phyloP scores from a whole-genome alignment of 2,329 filamentous ascomycete species.

The Botrytis medusae region DNA sequence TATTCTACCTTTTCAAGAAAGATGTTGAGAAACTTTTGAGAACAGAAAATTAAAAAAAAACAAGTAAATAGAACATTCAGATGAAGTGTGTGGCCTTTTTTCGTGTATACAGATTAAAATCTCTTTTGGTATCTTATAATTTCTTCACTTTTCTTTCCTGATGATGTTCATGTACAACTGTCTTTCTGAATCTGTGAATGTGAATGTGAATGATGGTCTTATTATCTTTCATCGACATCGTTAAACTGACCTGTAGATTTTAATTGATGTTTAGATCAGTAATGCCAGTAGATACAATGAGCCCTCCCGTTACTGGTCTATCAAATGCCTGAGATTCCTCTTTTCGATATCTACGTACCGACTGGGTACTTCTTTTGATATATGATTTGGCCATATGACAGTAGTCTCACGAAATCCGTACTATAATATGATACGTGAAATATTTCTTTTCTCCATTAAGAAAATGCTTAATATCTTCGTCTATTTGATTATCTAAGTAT shows the following conservation, averaged over 20 bases:
- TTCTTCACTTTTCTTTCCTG: background rate
- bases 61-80: conserved; percentile 5
- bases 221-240: background rate
- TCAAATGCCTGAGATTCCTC: background rate
- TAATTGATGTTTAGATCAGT: background rate
- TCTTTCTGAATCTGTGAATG: background rate
- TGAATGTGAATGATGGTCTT: background rate
- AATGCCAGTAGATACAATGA: background rate
- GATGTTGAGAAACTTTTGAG: conserved; percentile 21
- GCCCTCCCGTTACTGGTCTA: background rate
- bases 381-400: background rate
- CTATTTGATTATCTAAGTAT: background rate
- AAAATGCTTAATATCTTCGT: background rate
- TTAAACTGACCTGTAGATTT: background rate
- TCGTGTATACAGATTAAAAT: conserved; percentile 6
- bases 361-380: background rate
- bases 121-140: background rate
- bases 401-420: background rate
- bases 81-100: conserved; percentile 9
- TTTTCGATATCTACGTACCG: background rate
- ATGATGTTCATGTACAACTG: background rate
- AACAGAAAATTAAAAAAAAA: background rate
- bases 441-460: background rate
- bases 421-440: background rate
- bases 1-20: conserved; percentile 1